A percentile compares a stretch with the other conserved stretches of the same genome.
phyloP scores from a whole-genome alignment of 495 filamentous ascomycete genomes.

The Coniosporium apollinis region DNA sequence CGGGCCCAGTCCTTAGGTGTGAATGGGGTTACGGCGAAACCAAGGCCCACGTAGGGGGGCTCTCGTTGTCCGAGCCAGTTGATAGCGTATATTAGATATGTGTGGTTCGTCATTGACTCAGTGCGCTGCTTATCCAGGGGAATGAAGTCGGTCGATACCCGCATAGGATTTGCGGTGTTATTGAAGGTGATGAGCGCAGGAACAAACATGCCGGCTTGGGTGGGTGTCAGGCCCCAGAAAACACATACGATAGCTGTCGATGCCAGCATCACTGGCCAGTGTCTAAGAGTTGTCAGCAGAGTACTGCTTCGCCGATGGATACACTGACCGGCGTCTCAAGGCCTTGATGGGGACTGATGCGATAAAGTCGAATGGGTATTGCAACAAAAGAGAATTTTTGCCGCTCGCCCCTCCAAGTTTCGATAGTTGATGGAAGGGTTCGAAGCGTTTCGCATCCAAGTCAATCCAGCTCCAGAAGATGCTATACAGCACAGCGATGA shows the following conservation, averaged over 20 bases:
- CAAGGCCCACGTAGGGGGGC: slow-evolving; percentile 26
- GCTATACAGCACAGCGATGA: slow-evolving; percentile 27
- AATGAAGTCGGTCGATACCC: too few relatives aligned
- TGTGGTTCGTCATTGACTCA: slow-evolving; percentile 13
- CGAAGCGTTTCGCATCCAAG: slow-evolving; percentile 28
- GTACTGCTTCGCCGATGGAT: too few relatives aligned
- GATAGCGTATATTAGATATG: slow-evolving; percentile 21
- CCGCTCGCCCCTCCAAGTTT: slow-evolving; percentile 22
- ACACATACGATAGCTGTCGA: slow-evolving; percentile 24
- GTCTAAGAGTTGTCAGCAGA: too few relatives aligned
- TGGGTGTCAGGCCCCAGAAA: slow-evolving; percentile 29
- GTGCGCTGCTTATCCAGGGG: slow-evolving; percentile 14
- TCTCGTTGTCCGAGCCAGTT: slow-evolving; percentile 22
- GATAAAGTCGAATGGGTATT: slow-evolving; percentile 35
- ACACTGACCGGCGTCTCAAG: too few relatives aligned
- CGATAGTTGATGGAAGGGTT: slow-evolving; percentile 31
- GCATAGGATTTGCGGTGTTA: too few relatives aligned
- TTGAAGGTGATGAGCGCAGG: too few relatives aligned
- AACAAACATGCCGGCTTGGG: slow-evolving; percentile 25
- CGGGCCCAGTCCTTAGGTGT: too few relatives aligned
- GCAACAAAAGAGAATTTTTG: slow-evolving; percentile 24
- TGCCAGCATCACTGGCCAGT: slow-evolving; percentile 26
- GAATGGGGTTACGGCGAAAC: too few relatives aligned
- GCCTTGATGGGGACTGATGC: slow-evolving; percentile 28
- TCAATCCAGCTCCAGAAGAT: slow-evolving; percentile 31